Conservation (phyloP, 805 yeast species). For the Candida nemodendra region DNA sequence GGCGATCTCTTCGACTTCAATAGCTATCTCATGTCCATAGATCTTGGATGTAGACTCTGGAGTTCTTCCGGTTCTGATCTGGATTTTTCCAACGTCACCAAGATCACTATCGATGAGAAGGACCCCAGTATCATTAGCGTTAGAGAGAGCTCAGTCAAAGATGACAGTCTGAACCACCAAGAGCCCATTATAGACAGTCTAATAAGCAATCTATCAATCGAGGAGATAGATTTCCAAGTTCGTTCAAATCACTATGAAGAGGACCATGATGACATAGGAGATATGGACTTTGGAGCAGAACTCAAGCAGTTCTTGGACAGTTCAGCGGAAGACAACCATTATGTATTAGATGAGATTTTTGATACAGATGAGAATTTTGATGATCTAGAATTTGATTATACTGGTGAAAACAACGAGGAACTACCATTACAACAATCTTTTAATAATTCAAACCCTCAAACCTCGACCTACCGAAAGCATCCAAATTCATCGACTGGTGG, state of each 20-base stretch:
- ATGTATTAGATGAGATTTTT: constrained; percentile 21
- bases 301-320: constrained; percentile 17
- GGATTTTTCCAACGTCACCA: constrained; percentile 24
- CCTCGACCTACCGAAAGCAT: not conserved
- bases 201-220: constrained; percentile 33
- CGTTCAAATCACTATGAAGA: constrained; percentile 24
- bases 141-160: constrained; percentile 6
- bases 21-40: constrained; percentile 23
- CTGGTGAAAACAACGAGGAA: constrained; percentile 3
- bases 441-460: not conserved
- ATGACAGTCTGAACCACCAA: constrained; percentile 1
- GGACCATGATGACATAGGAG: constrained; percentile 16
- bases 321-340: constrained; percentile 14
- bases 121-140: constrained; percentile 12
- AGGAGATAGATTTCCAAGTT: constrained; percentile 37
- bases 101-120: constrained; percentile 17
- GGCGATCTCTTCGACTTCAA: constrained; percentile 27
- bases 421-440: constrained; percentile 1
- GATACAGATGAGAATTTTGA: constrained; percentile 20
- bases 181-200: constrained; percentile 20
- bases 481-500: not conserved
- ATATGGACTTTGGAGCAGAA: constrained; percentile 22
- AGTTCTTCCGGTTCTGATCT: constrained; percentile 12
- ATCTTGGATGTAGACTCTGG: constrained; percentile 13
- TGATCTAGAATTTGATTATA: constrained; percentile 21